A percentile compares a stretch with the other conserved stretches of the same genome.
Evolutionary conservation across 179 eudicot species (phyloP).

Genomic region (Dionaea muscipula): DNA sequence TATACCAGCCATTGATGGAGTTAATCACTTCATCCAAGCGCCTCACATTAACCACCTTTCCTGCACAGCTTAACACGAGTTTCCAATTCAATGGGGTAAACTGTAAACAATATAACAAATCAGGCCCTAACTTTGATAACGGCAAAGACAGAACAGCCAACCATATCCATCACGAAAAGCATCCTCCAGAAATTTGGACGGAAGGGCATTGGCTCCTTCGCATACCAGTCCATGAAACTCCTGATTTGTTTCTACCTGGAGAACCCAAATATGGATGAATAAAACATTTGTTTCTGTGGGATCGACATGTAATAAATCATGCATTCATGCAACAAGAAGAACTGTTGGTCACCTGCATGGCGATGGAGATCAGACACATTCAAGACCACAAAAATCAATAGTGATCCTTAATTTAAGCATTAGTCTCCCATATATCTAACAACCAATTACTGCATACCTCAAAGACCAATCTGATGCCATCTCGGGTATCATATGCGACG

Average conservation of each 20-base stretch:
- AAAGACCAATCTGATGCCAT: conserved; percentile 83
- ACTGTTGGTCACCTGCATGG: too few relatives aligned
- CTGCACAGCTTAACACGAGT: conserved; percentile 72
- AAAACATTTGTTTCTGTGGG: too few relatives aligned
- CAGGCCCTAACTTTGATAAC: conserved; percentile 4
- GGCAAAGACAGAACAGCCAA: conserved; percentile 21
- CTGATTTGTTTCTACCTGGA: conserved; percentile 97
- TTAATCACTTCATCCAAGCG: conserved; percentile 86
- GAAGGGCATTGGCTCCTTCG: conserved; percentile 98
- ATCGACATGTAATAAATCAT: too few relatives aligned
- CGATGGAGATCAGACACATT: too few relatives aligned
- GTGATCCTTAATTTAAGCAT: too few relatives aligned
- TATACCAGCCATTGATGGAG: conserved; percentile 92
- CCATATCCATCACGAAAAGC: conserved; percentile 94
- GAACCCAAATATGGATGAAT: too few relatives aligned
- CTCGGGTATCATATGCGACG: conserved; percentile 85
- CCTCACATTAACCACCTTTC: conserved; percentile 85
- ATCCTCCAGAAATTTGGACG: conserved; percentile 84
- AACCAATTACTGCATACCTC: conserved; percentile 68
- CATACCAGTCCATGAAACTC: conserved; percentile 95
- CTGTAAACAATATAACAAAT: conserved; percentile 13
- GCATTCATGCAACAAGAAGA: too few relatives aligned
- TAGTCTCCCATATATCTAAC: too few relatives aligned
- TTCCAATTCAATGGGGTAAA: conserved; percentile 14
- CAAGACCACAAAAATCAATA: too few relatives aligned